Evolutionary conservation across 1,284 basidiomycete species (phyloP).

Genomic region (Malassezia equina): DNA sequence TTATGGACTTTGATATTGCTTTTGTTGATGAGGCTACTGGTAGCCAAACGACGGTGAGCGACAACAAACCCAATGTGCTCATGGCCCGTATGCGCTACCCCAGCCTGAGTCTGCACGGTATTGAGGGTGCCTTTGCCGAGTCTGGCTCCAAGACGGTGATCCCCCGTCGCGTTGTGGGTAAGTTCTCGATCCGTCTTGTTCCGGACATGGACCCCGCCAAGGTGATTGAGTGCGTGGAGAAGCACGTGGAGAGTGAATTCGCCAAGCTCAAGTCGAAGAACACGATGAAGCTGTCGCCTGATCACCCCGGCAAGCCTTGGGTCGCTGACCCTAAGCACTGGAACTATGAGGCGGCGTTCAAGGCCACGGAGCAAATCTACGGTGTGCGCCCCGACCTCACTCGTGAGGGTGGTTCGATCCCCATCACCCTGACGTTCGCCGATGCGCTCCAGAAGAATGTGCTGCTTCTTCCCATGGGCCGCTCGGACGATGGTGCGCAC

Average conservation of each 20-base stretch:
- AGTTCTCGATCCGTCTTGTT: conserved; percentile 54
- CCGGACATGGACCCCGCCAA: conserved; percentile 67
- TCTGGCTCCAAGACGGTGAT: conserved; percentile 77
- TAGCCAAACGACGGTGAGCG: conserved; percentile 63
- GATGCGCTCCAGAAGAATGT: conserved; percentile 57
- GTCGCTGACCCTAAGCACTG: conserved; percentile 58
- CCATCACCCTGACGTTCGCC: conserved; percentile 89
- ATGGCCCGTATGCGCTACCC: conserved; percentile 71
- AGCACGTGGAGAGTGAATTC: conserved; percentile 40
- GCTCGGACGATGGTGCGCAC: conserved; percentile 69
- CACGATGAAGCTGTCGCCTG: conserved; percentile 32
- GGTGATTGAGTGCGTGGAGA: conserved; percentile 36
- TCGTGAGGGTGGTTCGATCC: conserved; percentile 90
- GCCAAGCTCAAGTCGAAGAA: conserved; percentile 45
- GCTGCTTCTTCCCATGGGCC: conserved; percentile 76
- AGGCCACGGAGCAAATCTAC: conserved; percentile 72
- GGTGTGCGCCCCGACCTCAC: conserved; percentile 74
- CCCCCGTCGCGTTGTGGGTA: conserved; percentile 71
- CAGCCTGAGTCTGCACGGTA: conserved; percentile 83
- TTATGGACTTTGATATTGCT: conserved; percentile 49
- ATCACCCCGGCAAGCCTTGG: conserved; percentile 46
- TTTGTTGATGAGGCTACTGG: conserved; percentile 77
- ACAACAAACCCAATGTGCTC: conserved; percentile 71
- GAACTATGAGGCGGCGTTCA: conserved; percentile 85
- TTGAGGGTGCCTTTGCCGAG: conserved; percentile 83